Base-by-base conservation (phyloP, 768 basidiomycete species). In the Suillus paluster region DNA sequence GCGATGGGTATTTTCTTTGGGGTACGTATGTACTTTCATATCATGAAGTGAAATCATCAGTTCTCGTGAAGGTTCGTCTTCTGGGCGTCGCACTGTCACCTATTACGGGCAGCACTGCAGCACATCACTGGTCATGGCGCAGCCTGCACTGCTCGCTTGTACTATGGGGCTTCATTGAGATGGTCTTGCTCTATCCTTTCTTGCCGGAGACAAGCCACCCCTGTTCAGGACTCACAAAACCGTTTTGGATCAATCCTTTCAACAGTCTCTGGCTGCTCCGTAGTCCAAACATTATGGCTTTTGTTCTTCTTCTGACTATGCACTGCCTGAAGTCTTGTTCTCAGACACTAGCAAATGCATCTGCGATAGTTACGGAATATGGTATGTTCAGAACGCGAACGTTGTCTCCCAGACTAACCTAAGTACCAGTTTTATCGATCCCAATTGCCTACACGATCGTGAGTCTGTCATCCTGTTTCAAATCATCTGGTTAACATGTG, bases 111-210 rank as follows among this genome's bases (percentile, higher is more conserved):
- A 3, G 71, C 74, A 12, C 77, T 87, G 78, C 78, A 0, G 78
- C 86, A 0, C 77, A 85, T 50, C 86, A 87, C 63, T 77, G 76
- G 5, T 88, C 87, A 0, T 89, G 88, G 87, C 79, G 87, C 0
- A 57, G 77, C 5, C 81, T 86, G 73, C 86, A 89, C 10, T 67
- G 74, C 19, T 67, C 64, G 0, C 61, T 89, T 1, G 80, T 78
- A 5, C 36, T 76, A 3, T 66, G 74, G n/a, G 84, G 81, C 2
- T 57, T 81, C 1, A 4, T 77, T 0, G 71, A 75, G 3, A 67
- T 73, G 53, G 19, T 70, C 7, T 57, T 67, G 5, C 64, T 75
- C 12, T 30, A 49, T 10, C 21, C 70, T 5, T 67, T 70, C 25
- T 67, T 79, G 0, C 78, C 77, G 0, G 77, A 78, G 57, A 77